A percentile compares a stretch with the other conserved stretches of the same genome.
Conservation (phyloP, 345 rosid genomes). For the Bruguiera gymnorhiza region DNA sequence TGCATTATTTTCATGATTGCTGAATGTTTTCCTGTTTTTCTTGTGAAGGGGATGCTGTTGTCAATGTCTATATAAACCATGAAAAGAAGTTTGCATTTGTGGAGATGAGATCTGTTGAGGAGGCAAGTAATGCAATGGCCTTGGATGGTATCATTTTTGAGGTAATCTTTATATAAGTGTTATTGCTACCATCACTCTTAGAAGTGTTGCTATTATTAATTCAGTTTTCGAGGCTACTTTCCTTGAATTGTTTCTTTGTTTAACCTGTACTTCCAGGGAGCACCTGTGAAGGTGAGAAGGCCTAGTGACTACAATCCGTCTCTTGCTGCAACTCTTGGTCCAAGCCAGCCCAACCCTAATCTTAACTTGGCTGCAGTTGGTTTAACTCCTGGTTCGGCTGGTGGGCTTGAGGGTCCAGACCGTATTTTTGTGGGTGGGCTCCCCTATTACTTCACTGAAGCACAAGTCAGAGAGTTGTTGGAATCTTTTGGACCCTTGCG, state of each 20-base stretch:
- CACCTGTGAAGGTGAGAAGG: conserved; percentile 98
- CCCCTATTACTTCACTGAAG: conserved; percentile 89
- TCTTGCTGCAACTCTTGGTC: conserved; percentile 96
- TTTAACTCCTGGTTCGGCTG: conserved; percentile 78
- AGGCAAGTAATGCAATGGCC: conserved; percentile 99
- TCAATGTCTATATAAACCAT: conserved; percentile 96
- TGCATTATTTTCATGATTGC: not conserved
- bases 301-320: conserved; percentile 96
- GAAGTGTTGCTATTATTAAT: not conserved
- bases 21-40: conserved; percentile 5
- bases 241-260: conserved; percentile 5
- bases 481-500: conserved; percentile 88
- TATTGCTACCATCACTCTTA: too few relatives aligned
- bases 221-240: not conserved
- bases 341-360: conserved; percentile 94
- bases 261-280: conserved; percentile 39
- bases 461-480: conserved; percentile 84
- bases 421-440: conserved; percentile 92
- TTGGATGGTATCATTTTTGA: conserved; percentile 93
- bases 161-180: conserved; percentile 36
- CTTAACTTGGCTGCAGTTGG: conserved; percentile 97
- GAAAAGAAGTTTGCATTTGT: conserved; percentile 99
- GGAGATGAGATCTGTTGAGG: conserved; percentile 99
- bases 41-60: conserved; percentile 90
- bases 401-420: conserved; percentile 98